Evolutionary conservation across 129 eudicot genomes (phyloP).

Genomic region (Chrysanthemum makinoi): DNA sequence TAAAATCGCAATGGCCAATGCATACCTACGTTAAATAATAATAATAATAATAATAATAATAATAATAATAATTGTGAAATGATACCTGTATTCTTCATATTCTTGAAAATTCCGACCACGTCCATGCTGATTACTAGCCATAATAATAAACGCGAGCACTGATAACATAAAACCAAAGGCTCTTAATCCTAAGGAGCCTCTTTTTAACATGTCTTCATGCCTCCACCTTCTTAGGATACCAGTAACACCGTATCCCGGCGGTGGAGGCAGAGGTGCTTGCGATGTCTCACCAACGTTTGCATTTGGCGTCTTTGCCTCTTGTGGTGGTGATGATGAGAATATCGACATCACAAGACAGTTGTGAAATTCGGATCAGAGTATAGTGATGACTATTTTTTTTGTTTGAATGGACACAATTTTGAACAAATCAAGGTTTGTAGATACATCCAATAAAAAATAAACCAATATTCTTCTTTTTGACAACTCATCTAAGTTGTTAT

Average conservation of each 20-base stretch:
- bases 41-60: too few relatives aligned
- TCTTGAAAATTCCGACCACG: constrained; percentile 52
- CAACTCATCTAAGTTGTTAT: constrained; percentile 28
- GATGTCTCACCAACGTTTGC: constrained; percentile 4
- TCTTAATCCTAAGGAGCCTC: constrained; percentile 45
- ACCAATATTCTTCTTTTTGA: constrained; percentile 20
- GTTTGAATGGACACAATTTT: constrained; percentile 8
- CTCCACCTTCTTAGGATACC: constrained; percentile 55
- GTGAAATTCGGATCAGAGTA: background rate
- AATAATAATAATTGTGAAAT: background rate
- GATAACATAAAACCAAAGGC: constrained; percentile 54
- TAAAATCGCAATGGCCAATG: constrained; percentile 77
- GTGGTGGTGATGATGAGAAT: constrained; percentile 26
- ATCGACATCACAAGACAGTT: background rate
- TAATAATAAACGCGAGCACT: constrained; percentile 64
- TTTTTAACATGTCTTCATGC: constrained; percentile 57
- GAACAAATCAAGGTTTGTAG: constrained; percentile 20
- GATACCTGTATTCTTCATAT: constrained; percentile 65
- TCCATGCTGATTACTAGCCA: constrained; percentile 74
- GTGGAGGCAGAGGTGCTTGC: constrained; percentile 35
- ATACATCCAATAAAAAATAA: constrained; percentile 15
- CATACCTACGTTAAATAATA: constrained; percentile 37
- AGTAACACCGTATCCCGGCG: constrained; percentile 46
- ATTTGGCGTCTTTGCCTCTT: constrained; percentile 30
- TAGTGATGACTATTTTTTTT: background rate